Conservation (phyloP, 2,329 filamentous ascomycete genomes). For the Eutypella sp. region DNA sequence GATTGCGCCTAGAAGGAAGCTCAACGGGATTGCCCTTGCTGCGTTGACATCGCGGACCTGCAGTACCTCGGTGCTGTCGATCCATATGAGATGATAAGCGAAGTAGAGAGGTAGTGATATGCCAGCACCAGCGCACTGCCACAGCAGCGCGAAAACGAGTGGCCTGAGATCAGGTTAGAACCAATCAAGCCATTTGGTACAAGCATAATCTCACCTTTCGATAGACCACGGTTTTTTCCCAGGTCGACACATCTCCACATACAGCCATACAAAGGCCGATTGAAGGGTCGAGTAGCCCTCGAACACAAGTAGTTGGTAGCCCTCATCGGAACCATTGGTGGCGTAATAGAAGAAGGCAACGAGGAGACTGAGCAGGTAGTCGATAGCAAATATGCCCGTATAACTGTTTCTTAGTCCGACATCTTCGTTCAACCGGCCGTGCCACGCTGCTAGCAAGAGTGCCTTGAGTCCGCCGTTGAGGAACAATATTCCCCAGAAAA, state of each 20-base stretch:
- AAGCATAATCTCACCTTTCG: constrained; percentile 9
- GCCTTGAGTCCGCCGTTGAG: constrained; percentile 19
- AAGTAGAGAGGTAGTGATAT: constrained; percentile 22
- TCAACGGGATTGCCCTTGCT: constrained; percentile 16
- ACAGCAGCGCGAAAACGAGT: constrained; percentile 17
- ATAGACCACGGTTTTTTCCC: constrained; percentile 17
- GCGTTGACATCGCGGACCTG: constrained; percentile 11
- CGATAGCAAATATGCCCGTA: constrained; percentile 18
- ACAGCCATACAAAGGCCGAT: constrained; percentile 22
- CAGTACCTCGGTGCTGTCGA: constrained; percentile 5
- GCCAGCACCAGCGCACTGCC: constrained; percentile 20
- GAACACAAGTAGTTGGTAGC: constrained; percentile 19
- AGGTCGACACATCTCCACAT: constrained; percentile 17
- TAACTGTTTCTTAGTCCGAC: constrained; percentile 18
- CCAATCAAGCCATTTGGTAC: neutral
- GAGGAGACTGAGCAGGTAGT: constrained; percentile 18
- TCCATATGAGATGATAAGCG: constrained; percentile 18
- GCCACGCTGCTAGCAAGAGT: constrained; percentile 15
- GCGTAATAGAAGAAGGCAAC: constrained; percentile 23
- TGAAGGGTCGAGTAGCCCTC: constrained; percentile 21
- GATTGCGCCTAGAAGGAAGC: constrained; percentile 20
- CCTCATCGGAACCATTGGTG: constrained; percentile 18
- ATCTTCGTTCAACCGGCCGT: constrained; percentile 14
- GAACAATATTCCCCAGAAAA: constrained; percentile 19
- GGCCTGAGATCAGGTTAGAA: constrained; percentile 12